A percentile compares a stretch with the other conserved stretches of the same genome.
Evolutionary conservation across 1,139 yeast genomes (phyloP).

Genomic region (Spencermartinsiella ligniputridi): DNA sequence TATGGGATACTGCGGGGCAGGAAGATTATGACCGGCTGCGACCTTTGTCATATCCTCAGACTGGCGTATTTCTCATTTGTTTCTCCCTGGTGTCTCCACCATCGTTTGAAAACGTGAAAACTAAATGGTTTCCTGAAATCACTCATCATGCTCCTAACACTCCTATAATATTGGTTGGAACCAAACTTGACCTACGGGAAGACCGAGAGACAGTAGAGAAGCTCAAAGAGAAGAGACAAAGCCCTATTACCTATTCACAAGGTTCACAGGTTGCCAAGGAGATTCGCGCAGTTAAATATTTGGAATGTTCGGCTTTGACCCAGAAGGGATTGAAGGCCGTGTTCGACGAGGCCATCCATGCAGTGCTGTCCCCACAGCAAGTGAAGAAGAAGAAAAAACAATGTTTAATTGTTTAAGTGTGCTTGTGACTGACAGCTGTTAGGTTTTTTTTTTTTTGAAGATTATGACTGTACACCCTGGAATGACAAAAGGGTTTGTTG

Average conservation of each 20-base stretch:
- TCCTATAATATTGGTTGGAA: conserved; percentile 75
- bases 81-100: conserved; percentile 82
- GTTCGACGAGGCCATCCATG: conserved; percentile 74
- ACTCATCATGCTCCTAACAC: conserved; percentile 81
- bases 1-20: conserved; percentile 99
- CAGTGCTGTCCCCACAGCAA: conserved; percentile 55
- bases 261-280: conserved; percentile 68
- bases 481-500: neutral
- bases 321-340: conserved; percentile 75
- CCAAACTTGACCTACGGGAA: conserved; percentile 80
- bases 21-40: conserved; percentile 88
- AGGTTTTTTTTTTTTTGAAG: neutral
- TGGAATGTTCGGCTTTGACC: conserved; percentile 92
- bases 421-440: neutral
- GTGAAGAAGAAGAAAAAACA: conserved; percentile 40
- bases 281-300: conserved; percentile 63
- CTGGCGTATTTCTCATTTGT: conserved; percentile 83
- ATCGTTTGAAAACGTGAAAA: conserved; percentile 67
- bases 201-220: conserved; percentile 74
- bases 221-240: conserved; percentile 55
- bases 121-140: conserved; percentile 83
- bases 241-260: conserved; percentile 60
- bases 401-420: conserved; percentile 63
- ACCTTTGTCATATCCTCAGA: conserved; percentile 89
- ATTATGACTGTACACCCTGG: neutral